Evolutionary conservation across 2,329 filamentous ascomycete genomes (phyloP), one percentile per base, ranked within the genome.

Genomic region (Xylaria sp.): DNA sequence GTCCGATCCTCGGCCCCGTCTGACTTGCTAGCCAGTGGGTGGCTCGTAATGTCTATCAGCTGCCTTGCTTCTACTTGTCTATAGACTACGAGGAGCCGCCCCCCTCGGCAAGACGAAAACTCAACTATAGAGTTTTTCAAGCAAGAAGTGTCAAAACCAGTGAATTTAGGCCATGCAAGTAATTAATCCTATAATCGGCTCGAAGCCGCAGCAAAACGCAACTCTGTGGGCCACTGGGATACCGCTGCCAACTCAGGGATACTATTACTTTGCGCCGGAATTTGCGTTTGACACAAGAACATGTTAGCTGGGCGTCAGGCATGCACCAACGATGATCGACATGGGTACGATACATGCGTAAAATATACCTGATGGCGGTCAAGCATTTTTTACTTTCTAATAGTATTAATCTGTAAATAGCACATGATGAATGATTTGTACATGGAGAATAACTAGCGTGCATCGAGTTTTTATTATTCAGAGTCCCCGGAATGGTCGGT

Each of bases 211-310:
- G 68, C 58, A 62, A 45, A 48, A 32, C 64, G 53, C 36, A 71
- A 72, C 67, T 56, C 50, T n/a, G 63, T 66, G 5, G 27, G 24
- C 55, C 9, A 65, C 73, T 50, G 50, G 73, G 72, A 72, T 74
- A 75, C 69, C 74, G 70, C 59, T 74, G 72, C 57, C 48, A 74
- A 65, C 53, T 57, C 48, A 64, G 64, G 47, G 36, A 66, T 59
- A 7, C n/a, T 59, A 61, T 42, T 51, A 39, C 66, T 65, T 56
- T 58, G 45, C 24, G 51, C 61, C 27, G 58, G 61, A 60, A 67
- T 42, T 66, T 66, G 65, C 67, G 59, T 56, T 63, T 59, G 66
- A 36, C 58, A 57, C 39, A 45, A 59, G 54, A 63, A 53, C 68
- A 71, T 69, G 69, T 56, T 11, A 36, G 34, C 34, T 36, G 34